These are phyloP conservation scores for Colletotrichum sp. DNA, from an alignment of 2,329 filamentous ascomycete species.

Conservation along the genomic window DNA sequence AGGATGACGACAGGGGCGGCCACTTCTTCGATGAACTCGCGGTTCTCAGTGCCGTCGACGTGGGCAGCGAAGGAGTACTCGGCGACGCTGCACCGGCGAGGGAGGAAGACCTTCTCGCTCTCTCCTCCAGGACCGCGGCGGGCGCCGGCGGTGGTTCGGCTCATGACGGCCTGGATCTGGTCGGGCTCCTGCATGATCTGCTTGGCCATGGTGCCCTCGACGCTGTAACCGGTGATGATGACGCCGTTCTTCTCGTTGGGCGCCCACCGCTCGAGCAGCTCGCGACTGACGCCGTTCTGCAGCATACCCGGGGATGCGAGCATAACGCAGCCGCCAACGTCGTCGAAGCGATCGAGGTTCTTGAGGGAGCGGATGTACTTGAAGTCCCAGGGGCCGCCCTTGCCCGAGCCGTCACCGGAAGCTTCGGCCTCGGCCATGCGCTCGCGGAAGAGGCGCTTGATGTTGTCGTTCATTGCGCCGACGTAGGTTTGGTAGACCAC, in stretches of 20 bases:
- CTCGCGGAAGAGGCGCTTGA: constrained; percentile 92
- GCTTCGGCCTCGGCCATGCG: constrained; percentile 90
- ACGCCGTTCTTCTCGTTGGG: constrained; percentile 97
- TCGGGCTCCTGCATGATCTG: constrained; percentile 95
- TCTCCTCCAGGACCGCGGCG: constrained; percentile 70
- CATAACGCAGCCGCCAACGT: constrained; percentile 95
- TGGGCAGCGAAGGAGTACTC: constrained; percentile 97
- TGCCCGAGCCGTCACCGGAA: constrained; percentile 73
- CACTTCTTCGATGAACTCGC: constrained; percentile 96
- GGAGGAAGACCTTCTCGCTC: constrained; percentile 89
- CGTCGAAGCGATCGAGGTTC: constrained; percentile 93
- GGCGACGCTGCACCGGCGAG: constrained; percentile 87
- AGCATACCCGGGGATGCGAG: constrained; percentile 97
- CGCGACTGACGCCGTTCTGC: constrained; percentile 92
- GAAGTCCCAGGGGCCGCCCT: constrained; percentile 95
- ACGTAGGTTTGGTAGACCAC: constrained; percentile 98
- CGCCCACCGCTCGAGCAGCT: constrained; percentile 93
- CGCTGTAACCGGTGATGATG: constrained; percentile 97
- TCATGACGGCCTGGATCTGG: constrained; percentile 93
- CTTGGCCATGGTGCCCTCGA: constrained; percentile 98
- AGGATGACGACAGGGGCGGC: constrained; percentile 92
- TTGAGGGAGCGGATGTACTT: constrained; percentile 91
- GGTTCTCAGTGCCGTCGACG: constrained; percentile 93
- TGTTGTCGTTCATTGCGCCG: constrained; percentile 98
- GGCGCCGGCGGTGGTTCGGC: constrained; percentile 67